phyloP scores from a whole-genome alignment of 305 asterid genomes.

The Solanum hybrid region DNA sequence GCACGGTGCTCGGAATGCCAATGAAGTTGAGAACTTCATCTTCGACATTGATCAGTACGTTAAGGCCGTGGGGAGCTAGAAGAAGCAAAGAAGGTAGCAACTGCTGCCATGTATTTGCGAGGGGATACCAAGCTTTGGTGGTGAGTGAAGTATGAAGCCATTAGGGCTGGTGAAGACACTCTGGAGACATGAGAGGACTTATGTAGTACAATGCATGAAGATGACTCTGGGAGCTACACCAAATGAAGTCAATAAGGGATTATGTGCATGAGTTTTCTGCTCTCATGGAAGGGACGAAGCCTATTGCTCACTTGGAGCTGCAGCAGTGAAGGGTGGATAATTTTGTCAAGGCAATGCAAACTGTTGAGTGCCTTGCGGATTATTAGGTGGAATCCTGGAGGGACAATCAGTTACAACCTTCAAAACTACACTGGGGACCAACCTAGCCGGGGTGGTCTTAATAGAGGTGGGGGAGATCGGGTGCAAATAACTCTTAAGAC shows the following conservation, averaged over 20 bases:
- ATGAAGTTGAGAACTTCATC: not conserved
- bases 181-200: not conserved
- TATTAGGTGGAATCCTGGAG: not conserved
- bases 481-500: not conserved
- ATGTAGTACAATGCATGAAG: not conserved
- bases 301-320: not conserved
- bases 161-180: not conserved
- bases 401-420: not conserved
- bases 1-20: not conserved
- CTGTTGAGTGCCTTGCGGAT: not conserved
- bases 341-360: not conserved
- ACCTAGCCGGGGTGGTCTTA: not conserved
- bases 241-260: not conserved
- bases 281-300: not conserved
- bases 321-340: not conserved
- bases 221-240: not conserved
- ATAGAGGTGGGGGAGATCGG: not conserved
- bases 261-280: not conserved
- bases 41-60: not conserved
- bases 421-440: not conserved
- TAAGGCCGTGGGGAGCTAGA: not conserved
- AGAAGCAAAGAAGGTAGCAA: not conserved
- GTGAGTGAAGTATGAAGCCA: not conserved
- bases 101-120: not conserved
- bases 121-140: not conserved